Evolutionary conservation across 768 basidiomycete genomes (phyloP).

Genomic region (Boletus rex-veris): DNA sequence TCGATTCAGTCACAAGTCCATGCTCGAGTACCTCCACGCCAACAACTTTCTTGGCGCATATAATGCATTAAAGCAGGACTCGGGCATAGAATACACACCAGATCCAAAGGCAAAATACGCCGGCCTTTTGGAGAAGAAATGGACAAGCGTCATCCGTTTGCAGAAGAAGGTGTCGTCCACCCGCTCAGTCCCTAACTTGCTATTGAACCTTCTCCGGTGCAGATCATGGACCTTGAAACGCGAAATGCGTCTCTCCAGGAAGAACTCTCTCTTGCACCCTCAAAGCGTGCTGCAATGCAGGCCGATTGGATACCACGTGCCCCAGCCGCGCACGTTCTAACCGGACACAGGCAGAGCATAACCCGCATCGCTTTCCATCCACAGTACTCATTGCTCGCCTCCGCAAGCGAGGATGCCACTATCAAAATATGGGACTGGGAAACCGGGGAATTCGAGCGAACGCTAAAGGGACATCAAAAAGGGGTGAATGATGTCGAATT

Average conservation of each 20-base stretch:
- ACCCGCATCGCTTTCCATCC: conserved; percentile 86
- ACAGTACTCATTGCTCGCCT: conserved; percentile 75
- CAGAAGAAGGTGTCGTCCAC: conserved; percentile 77
- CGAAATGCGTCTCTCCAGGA: conserved; percentile 79
- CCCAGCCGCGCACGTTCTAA: conserved; percentile 74
- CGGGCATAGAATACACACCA: conserved; percentile 61
- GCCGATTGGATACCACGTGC: conserved; percentile 87
- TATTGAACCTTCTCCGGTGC: conserved; percentile 10
- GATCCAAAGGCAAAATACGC: conserved; percentile 86
- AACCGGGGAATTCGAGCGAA: conserved; percentile 88
- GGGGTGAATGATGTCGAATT: conserved; percentile 85
- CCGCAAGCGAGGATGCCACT: conserved; percentile 84
- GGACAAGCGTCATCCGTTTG: conserved; percentile 92
- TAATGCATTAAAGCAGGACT: conserved; percentile 53
- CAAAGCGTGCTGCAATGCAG: conserved; percentile 55
- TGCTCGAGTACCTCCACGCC: conserved; percentile 72
- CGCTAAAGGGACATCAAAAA: conserved; percentile 89
- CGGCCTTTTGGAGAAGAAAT: conserved; percentile 94
- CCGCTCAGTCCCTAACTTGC: conserved; percentile 3
- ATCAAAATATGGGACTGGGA: conserved; percentile 98
- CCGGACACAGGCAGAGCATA: conserved; percentile 73
- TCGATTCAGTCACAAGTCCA: conserved; percentile 65
- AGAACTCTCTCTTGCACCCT: conserved; percentile 49
- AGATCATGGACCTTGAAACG: conserved; percentile 96
- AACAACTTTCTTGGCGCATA: conserved; percentile 63